Base-by-base conservation (phyloP, 1,139 yeast species). In the Debaryomyces udenii region DNA sequence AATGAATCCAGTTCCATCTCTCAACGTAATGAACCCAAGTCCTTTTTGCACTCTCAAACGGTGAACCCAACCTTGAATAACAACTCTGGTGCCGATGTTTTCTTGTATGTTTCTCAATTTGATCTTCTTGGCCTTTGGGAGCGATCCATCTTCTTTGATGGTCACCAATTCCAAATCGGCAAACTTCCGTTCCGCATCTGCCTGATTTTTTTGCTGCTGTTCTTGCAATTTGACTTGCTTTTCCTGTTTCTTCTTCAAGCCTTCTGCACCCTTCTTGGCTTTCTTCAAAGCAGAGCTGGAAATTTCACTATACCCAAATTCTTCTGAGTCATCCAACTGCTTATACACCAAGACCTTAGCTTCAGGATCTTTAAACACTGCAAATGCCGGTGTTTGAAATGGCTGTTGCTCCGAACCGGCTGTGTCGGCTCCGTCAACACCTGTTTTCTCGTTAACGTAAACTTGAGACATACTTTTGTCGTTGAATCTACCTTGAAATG, bases 181-280 rank as follows among this genome's bases (percentile, higher is more conserved):
- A 52, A 89, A 63, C 59, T 83, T 80, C 59, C 80, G 80, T 39
- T 88, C 83, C 40, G 81, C 81, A 36, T 82, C 86, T 31, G 79
- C 90, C 32, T 77, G 83, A 58, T 76, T 80, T 45, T 75, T 68
- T 52, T 80, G 77, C 51, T 77, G 78, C 52, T 80, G 81, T 52
- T 78, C 83, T 37, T 80, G 87, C 39, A 72, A 74, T 57, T 81
- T 76, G 54, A 79, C 79, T 48, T 85, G 87, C 72, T 91, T 91
- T 56, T 86, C 94, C 38, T 81, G 84, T 68, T 91, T 94, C 72
- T 91, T 93, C 67, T 80, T 88, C 52, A 93, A 71, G 5, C 96
- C 93, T 31, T 91, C 98, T 47, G 87, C 93, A 44, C 96, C 97
- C 66, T 94, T 94, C 68, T 88, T 88, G 55, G 99, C 98, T 69